Percentiles rank a stretch among this genome's conserved stretches.
These are phyloP conservation scores for Lasiodiplodia citricola DNA, from an alignment of 2,329 filamentous ascomycete species.

Conservation along the genomic window DNA sequence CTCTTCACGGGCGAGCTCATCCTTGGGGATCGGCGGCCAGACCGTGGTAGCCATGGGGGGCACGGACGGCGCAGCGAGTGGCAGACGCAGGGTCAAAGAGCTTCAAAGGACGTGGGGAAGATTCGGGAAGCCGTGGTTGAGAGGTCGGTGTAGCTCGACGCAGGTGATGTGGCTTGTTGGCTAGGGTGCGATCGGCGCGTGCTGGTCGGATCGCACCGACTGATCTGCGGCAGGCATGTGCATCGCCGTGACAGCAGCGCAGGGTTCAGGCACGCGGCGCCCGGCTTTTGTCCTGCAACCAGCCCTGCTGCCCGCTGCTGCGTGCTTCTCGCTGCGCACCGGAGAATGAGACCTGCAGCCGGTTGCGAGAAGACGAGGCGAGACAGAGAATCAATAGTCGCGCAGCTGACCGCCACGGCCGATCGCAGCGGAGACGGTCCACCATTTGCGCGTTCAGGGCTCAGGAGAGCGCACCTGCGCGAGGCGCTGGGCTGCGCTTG, in stretches of 20 bases:
- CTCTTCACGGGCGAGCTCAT: constrained; percentile 58
- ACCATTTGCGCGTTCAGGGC: not conserved
- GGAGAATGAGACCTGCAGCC: not conserved
- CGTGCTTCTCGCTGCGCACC: not conserved
- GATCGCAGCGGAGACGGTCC: constrained; percentile 18
- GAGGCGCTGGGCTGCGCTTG: not conserved
- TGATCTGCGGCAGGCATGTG: constrained; percentile 18
- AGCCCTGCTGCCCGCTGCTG: not conserved
- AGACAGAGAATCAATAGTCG: not conserved
- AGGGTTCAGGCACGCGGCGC: constrained; percentile 17
- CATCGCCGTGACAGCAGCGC: constrained; percentile 13
- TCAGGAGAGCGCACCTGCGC: constrained; percentile 6
- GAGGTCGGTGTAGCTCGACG: constrained; percentile 2
- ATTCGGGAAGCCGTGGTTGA: not conserved
- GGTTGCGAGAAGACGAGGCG: not conserved
- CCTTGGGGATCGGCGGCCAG: constrained; percentile 62
- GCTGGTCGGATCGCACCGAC: constrained; percentile 17
- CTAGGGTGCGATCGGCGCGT: constrained; percentile 13
- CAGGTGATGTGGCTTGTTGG: constrained; percentile 22
- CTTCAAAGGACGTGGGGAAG: not conserved
- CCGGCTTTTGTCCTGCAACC: not conserved
- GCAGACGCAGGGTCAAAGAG: constrained; percentile 1
- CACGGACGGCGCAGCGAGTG: not conserved
- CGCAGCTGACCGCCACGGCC: constrained; percentile 14
- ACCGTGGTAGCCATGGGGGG: constrained; percentile 63